These are phyloP conservation scores for Ogataea pignaliae DNA, from an alignment of 805 yeast genomes.

Conservation along the genomic window DNA sequence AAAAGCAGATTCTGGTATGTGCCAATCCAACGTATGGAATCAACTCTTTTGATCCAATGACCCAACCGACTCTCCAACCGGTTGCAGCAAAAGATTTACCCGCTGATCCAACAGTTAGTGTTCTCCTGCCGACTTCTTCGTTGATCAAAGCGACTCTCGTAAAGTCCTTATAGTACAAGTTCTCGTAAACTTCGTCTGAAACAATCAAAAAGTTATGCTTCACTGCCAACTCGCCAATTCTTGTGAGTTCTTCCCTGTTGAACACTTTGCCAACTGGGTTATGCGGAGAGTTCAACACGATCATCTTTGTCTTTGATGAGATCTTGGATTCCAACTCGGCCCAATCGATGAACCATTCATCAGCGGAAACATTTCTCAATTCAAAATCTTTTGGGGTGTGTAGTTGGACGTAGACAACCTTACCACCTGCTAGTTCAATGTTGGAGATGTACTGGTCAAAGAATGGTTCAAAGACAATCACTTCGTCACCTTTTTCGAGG, in stretches of 20 bases:
- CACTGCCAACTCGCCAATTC: constrained; percentile 79
- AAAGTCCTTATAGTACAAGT: constrained; percentile 70
- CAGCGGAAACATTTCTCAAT: constrained; percentile 61
- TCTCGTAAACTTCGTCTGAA: constrained; percentile 95
- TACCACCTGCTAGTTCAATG: constrained; percentile 91
- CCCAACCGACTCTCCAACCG: constrained; percentile 98
- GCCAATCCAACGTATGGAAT: constrained; percentile 81
- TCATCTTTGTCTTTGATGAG: constrained; percentile 71
- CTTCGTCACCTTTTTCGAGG: constrained; percentile 86
- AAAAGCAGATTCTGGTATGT: constrained; percentile 90
- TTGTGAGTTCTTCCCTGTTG: constrained; percentile 64
- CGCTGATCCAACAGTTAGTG: constrained; percentile 92
- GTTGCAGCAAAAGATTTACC: constrained; percentile 99
- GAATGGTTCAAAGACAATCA: constrained; percentile 92
- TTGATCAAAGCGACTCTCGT: constrained; percentile 80
- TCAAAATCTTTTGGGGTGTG: constrained; percentile 76
- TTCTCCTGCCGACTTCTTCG: constrained; percentile 73
- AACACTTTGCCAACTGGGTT: constrained; percentile 94
- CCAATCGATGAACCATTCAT: constrained; percentile 86
- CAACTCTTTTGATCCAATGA: constrained; percentile 80
- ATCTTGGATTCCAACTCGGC: constrained; percentile 70
- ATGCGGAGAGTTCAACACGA: constrained; percentile 91
- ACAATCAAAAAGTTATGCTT: constrained; percentile 77
- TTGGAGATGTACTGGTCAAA: constrained; percentile 96
- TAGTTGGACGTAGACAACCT: constrained; percentile 79